These are phyloP conservation scores for Saturnispora ahearnii DNA, from an alignment of 805 yeast species.

Conservation along the genomic window DNA sequence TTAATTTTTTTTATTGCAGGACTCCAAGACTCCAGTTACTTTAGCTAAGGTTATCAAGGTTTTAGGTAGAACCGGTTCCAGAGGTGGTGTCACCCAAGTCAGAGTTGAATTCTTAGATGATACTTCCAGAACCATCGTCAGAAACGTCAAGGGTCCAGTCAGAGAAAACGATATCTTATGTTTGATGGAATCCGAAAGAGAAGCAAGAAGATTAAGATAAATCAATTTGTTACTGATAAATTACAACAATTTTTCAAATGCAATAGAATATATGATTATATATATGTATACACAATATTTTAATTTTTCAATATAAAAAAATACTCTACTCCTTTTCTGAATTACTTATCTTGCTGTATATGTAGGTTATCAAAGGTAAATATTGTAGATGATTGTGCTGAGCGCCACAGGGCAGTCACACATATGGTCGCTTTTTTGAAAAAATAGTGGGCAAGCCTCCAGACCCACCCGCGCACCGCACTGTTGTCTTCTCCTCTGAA, in stretches of 20 bases:
- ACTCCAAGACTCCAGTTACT: slow-evolving; percentile 86
- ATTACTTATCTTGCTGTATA: background rate
- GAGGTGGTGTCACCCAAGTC: slow-evolving; percentile 99
- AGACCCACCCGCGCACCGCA: background rate
- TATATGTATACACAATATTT: background rate
- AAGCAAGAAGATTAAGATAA: slow-evolving; percentile 91
- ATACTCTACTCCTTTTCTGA: background rate
- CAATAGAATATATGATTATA: background rate
- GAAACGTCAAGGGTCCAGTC: slow-evolving; percentile 97
- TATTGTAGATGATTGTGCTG: background rate
- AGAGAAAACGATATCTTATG: slow-evolving; percentile 97
- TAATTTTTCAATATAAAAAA: background rate
- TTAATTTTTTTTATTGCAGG: slow-evolving; percentile 25
- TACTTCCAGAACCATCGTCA: slow-evolving; percentile 89
- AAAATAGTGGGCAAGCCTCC: no score
- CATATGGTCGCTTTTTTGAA: background rate
- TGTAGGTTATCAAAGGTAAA: background rate
- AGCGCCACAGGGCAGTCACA: background rate
- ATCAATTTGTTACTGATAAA: background rate
- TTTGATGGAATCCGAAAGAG: slow-evolving; percentile 99
- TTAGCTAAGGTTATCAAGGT: slow-evolving; percentile 99
- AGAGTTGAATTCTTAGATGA: slow-evolving; percentile 96
- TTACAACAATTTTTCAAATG: background rate
- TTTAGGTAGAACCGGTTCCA: slow-evolving; percentile 99
- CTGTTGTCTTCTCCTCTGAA: background rate